Evolutionary conservation across 208 protist species (phyloP).

Genomic region (Chromosphaera perkinsii): DNA sequence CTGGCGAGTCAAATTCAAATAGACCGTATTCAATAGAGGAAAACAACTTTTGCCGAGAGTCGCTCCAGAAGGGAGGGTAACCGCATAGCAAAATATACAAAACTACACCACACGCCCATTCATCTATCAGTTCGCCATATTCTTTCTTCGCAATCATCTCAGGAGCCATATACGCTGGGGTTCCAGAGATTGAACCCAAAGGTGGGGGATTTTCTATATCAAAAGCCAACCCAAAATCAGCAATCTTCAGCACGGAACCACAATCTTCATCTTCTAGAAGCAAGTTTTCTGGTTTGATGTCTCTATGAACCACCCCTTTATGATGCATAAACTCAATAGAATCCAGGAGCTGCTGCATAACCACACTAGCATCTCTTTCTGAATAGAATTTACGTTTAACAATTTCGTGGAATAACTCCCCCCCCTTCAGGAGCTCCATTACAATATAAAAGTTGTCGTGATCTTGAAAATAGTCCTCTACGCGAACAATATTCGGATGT

Average conservation of each 20-base stretch:
- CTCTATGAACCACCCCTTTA: too few relatives aligned
- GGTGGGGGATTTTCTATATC: not conserved
- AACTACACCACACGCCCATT: not conserved
- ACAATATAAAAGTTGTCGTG: too few relatives aligned
- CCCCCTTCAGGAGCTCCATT: too few relatives aligned
- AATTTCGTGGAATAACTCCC: too few relatives aligned
- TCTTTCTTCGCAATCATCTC: not conserved
- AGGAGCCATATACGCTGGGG: not conserved
- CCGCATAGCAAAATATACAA: not conserved
- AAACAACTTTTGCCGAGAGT: not conserved
- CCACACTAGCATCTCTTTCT: too few relatives aligned
- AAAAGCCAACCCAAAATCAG: not conserved
- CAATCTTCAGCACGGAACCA: not conserved
- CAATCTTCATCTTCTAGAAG: too few relatives aligned
- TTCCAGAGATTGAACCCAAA: not conserved
- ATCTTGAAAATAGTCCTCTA: too few relatives aligned
- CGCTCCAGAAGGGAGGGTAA: not conserved
- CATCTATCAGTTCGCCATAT: not conserved
- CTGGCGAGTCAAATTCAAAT: not conserved
- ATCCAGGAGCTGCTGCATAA: too few relatives aligned
- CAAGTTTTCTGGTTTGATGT: too few relatives aligned
- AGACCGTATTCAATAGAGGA: not conserved
- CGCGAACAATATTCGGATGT: too few relatives aligned
- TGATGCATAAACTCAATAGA: too few relatives aligned
- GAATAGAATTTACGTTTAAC: too few relatives aligned